phyloP scores from a whole-genome alignment of 2,329 filamentous ascomycete species.

The Penicillium capsulatum region DNA sequence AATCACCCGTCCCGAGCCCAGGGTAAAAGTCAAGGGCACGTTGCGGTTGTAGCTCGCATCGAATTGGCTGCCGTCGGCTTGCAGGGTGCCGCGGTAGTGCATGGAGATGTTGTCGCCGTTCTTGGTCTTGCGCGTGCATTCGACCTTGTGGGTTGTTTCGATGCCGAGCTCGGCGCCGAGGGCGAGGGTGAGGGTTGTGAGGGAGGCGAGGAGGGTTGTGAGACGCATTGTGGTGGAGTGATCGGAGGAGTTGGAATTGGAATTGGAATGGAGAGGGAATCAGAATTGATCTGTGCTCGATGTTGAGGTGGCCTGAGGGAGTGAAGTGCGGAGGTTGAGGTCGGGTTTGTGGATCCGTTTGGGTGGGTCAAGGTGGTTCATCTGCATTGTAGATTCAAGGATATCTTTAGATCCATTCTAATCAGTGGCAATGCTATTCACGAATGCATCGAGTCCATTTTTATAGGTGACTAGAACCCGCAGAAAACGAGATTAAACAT shows the following conservation, averaged over 20 bases:
- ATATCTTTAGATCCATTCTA: too few relatives aligned
- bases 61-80: constrained; percentile 70
- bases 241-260: constrained; percentile 1
- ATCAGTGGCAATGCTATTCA: too few relatives aligned
- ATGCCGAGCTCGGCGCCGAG: constrained; percentile 61
- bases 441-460: too few relatives aligned
- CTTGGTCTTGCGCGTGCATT: constrained; percentile 73
- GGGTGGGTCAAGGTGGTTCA: too few relatives aligned
- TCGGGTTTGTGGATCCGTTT: neutral
- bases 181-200: constrained; percentile 50
- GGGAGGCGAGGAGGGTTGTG: constrained; percentile 36
- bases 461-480: too few relatives aligned
- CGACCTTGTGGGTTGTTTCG: constrained; percentile 67
- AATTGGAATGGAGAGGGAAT: constrained; percentile 1
- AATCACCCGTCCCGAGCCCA: constrained; percentile 82
- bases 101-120: constrained; percentile 77
- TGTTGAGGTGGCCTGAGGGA: constrained; percentile 7
- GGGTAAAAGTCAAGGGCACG: constrained; percentile 69
- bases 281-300: too few relatives aligned
- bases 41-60: constrained; percentile 78
- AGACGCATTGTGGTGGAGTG: constrained; percentile 41
- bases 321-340: constrained; percentile 9
- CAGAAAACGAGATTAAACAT: too few relatives aligned
- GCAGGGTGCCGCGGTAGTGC: constrained; percentile 82
- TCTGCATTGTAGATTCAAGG: too few relatives aligned